Evolutionary conservation across 2,329 filamentous ascomycete species (phyloP), one percentile per base, ranked within the genome.

Genomic region (Alternaria alternata): DNA sequence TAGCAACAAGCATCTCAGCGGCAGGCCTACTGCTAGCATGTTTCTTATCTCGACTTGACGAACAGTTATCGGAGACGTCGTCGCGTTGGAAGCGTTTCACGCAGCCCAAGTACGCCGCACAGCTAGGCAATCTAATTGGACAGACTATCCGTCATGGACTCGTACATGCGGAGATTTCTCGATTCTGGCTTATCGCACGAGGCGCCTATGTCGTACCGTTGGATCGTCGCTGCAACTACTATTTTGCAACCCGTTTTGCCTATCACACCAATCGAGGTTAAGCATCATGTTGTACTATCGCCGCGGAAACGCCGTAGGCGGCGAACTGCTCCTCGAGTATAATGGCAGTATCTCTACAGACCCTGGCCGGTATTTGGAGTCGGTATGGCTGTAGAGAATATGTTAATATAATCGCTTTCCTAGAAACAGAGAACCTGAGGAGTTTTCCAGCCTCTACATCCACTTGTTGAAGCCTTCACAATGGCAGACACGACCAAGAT

Each of bases 401-500:
- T 56, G 52, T 24, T 55, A 7, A 39, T 34, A 38, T 34, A 24
- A 14, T 34, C 30, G 32, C 16, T n/a, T 24, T 56, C 46, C 44
- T 39, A 14, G 38, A 7, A 16, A 34, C 18, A 14, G 8, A 39
- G 20, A 39, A 32, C 28, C 20, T 55, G 12, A 20, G 34, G 22
- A 30, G 9, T 20, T 42, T n/a, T 12, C 28, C 18, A 34, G 36
- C 38, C 30, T 39, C 39, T 24, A n/a, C 22, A 34, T 24, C 34
- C 18, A 53, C n/a, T 53, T 12, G 16, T 22, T 55, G 28, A 18
- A 41, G 46, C 11, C 18, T 44, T 59, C 47, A 64, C 16, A 20
- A 71, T 72, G 69, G 63, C 67, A 34, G 58, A 60, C 22, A 58
- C 67, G 38, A 58, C 63, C 12, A 61, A 54, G 11, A 65, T 64